These are phyloP conservation scores for Boletus eberwhitei DNA, from an alignment of 768 basidiomycete species.

Conservation along the genomic window DNA sequence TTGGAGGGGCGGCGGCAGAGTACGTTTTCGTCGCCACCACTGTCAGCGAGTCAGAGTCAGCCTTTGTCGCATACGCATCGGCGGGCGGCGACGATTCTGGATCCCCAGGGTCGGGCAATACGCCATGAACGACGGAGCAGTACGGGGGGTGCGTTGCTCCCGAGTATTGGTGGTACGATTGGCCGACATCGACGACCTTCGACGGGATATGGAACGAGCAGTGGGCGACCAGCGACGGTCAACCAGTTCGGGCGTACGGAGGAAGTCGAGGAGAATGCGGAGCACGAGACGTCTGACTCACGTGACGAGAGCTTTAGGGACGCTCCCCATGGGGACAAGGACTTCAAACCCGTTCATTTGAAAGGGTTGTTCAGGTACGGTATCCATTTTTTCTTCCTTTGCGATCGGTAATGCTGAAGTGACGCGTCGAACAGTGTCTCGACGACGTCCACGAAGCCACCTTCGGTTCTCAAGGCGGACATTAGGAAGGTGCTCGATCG, in stretches of 20 bases:
- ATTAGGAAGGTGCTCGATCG: constrained; percentile 84
- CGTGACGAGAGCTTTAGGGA: constrained; percentile 47
- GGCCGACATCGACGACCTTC: constrained; percentile 71
- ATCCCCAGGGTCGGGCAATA: constrained; percentile 58
- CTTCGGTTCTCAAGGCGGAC: constrained; percentile 76
- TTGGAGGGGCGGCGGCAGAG: constrained; percentile 19
- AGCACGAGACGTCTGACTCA: constrained; percentile 34
- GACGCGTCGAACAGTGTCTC: constrained; percentile 60
- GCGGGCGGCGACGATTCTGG: constrained; percentile 74
- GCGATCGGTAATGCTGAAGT: constrained; percentile 2
- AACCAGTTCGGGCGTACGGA: constrained; percentile 50
- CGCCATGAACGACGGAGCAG: constrained; percentile 77
- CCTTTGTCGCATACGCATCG: constrained; percentile 61
- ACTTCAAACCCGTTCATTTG: constrained; percentile 91
- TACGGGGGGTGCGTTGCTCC: constrained; percentile 60
- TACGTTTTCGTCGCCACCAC: constrained; percentile 28
- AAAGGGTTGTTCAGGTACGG: constrained; percentile 91
- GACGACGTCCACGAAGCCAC: constrained; percentile 90
- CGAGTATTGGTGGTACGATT: constrained; percentile 50
- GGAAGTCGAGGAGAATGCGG: constrained; percentile 47
- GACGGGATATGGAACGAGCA: constrained; percentile 49
- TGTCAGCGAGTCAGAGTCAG: constrained; percentile 49
- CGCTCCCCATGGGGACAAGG: constrained; percentile 55
- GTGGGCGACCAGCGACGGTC: constrained; percentile 34
- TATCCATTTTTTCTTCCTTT: not conserved